phyloP scores from a whole-genome alignment of 2,329 filamentous ascomycete species.

The Ceratocystiopsis sp. region DNA sequence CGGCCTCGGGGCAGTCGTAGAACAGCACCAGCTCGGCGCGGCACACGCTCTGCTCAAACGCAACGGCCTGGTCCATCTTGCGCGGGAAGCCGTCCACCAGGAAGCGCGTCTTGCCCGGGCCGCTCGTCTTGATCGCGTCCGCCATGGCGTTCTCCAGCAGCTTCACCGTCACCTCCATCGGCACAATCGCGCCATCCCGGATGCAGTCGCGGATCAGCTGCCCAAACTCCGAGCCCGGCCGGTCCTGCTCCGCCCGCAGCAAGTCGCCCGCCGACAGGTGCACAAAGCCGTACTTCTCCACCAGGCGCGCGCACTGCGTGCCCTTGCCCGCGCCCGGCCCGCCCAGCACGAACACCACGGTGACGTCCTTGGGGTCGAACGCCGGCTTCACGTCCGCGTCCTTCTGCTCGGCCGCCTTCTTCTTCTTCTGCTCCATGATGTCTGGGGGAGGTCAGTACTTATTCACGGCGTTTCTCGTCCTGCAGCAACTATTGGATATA shows the following conservation, averaged over 20 bases:
- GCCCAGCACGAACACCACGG: slow-evolving; percentile 92
- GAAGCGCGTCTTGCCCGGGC: slow-evolving; percentile 38
- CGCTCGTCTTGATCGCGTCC: slow-evolving; percentile 34
- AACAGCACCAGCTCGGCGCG: slow-evolving; percentile 76
- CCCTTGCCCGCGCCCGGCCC: slow-evolving; percentile 93
- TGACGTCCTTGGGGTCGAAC: slow-evolving; percentile 61
- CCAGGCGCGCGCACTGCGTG: slow-evolving; percentile 82
- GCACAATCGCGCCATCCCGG: slow-evolving; percentile 85
- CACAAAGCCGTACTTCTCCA: slow-evolving; percentile 74
- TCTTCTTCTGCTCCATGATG: neutral
- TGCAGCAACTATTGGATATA: slow-evolving; percentile 14
- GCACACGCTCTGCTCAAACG: slow-evolving; percentile 83
- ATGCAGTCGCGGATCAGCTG: slow-evolving; percentile 88
- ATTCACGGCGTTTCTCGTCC: slow-evolving; percentile 13
- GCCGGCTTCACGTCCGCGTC: slow-evolving; percentile 35
- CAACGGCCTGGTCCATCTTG: slow-evolving; percentile 90
- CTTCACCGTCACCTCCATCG: slow-evolving; percentile 95
- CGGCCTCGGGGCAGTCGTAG: slow-evolving; percentile 79
- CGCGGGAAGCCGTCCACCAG: slow-evolving; percentile 72
- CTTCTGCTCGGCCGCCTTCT: slow-evolving; percentile 1
- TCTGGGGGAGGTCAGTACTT: neutral
- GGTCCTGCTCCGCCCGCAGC: slow-evolving; percentile 81
- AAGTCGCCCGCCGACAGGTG: slow-evolving; percentile 91
- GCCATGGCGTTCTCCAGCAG: slow-evolving; percentile 89
- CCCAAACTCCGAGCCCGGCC: slow-evolving; percentile 73